These are phyloP conservation scores for Mucor circinelloides DNA, from an alignment of 371 early-diverging fungal species.

Conservation along the genomic window DNA sequence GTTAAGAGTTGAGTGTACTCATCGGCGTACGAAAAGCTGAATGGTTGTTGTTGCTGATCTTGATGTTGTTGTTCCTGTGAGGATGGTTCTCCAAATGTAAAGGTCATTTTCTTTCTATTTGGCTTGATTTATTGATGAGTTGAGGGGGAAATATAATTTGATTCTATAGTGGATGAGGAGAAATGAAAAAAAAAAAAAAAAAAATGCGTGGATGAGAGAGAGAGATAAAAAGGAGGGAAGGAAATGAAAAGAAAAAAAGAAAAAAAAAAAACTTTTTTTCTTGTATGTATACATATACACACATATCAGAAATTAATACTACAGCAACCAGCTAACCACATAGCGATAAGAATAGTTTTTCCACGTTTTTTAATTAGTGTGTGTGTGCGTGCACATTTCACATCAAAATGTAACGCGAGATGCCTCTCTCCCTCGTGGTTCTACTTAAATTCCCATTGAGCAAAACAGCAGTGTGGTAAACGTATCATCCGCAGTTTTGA, in stretches of 20 bases:
- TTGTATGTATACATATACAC: constrained; percentile 1
- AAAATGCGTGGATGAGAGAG: too few species aligned
- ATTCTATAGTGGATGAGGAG: background rate
- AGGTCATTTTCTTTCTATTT: constrained; percentile 10
- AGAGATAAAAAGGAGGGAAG: background rate
- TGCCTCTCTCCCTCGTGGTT: background rate
- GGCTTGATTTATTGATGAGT: background rate
- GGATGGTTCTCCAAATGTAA: background rate
- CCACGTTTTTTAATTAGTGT: background rate
- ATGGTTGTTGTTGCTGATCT: background rate
- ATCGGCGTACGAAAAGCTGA: constrained; percentile 24
- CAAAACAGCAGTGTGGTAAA: constrained; percentile 57
- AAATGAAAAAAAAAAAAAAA: background rate
- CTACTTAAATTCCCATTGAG: constrained; percentile 34
- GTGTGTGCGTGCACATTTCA: background rate
- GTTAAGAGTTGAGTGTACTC: constrained; percentile 36
- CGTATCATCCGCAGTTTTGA: constrained; percentile 58
- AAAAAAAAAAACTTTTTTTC: constrained; percentile 4
- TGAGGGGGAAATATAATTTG: background rate
- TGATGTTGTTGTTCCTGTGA: background rate
- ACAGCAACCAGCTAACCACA: background rate
- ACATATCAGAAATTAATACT: background rate
- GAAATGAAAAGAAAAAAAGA: background rate
- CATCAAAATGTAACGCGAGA: background rate
- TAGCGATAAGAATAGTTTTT: background rate